phyloP scores from a whole-genome alignment of 805 yeast species.

The Pichia sporocuriosa region DNA sequence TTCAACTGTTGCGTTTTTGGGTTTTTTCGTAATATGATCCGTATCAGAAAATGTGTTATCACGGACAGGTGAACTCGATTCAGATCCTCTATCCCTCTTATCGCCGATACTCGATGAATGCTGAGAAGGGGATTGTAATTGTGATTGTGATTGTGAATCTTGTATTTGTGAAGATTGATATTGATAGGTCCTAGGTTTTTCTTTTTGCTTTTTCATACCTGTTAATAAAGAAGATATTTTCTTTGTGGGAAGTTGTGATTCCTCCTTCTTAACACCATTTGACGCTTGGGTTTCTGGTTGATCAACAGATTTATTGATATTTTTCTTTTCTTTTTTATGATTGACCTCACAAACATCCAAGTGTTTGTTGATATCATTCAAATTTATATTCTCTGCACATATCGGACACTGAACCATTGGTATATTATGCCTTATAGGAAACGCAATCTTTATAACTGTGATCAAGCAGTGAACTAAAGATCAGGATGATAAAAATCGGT shows the following conservation, averaged over 20 bases:
- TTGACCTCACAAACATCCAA: slow-evolving; percentile 26
- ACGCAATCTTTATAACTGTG: no score
- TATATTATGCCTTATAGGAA: not conserved
- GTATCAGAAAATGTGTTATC: not conserved
- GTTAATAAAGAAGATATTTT: slow-evolving; percentile 7
- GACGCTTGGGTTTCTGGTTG: not conserved
- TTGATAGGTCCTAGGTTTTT: slow-evolving; percentile 10
- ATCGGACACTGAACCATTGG: slow-evolving; percentile 32
- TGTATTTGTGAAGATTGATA: slow-evolving; percentile 6
- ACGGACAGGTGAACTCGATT: no score
- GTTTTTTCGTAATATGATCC: no score
- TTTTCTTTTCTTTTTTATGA: not conserved
- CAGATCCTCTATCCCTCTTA: not conserved
- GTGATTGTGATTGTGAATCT: not conserved
- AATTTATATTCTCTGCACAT: slow-evolving; percentile 24
- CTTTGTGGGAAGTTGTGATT: not conserved
- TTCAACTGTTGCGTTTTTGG: slow-evolving; percentile 7
- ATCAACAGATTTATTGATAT: not conserved
- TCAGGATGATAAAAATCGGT: no score
- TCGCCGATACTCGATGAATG: no score
- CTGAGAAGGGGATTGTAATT: not conserved
- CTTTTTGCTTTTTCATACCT: slow-evolving; percentile 7
- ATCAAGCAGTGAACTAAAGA: no score
- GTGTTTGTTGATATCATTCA: slow-evolving; percentile 30
- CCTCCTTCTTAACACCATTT: not conserved